Evolutionary conservation across 208 protist genomes (phyloP), one percentile per base, ranked within the genome.

Genomic region (Leishmania aethiopica): DNA sequence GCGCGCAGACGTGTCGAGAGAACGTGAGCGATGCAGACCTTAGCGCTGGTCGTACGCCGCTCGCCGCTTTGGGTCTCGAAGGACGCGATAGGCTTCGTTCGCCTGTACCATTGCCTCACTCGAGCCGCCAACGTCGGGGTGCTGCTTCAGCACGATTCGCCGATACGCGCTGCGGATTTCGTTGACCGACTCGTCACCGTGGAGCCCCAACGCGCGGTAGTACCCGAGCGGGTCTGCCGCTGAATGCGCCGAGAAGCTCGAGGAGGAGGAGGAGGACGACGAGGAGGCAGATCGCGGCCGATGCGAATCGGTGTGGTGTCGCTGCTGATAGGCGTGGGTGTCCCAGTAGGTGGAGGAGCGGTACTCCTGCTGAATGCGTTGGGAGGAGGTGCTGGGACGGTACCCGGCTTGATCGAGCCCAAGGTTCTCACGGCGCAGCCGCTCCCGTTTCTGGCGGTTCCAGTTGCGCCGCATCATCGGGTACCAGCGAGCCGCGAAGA

Each of bases 1-100:
- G 15, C 51, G 51, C 51, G 62, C 62, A 69, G 32, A 13, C 62
- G 42, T 69, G 28, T 13, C 25, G 32, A 11, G 32, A 69, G 32
- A 40, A 11, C 17, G 72, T 1, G 60, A 19, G 37, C 22, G 70
- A 51, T 28, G n/a, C 40, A 53, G 32, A 45, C 53, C 37, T 53
- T 55, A 75, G n/a, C 72, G 25, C 49, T 71, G 82, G 72, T 99
- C 99, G 85, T 99, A 99, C 32, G 98, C 85, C 45, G 87, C 86
- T 55, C 98, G 92, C 77, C 99, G 99, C 84, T 99, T 81, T 28
- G 91, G 82, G 74, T 99, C 98, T n/a, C 90, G 93, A 40, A 99
- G 91, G 7, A 99, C 97, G 60, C 99, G 98, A 86, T 99, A 99
- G 17, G 99, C 99, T 77, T 96, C 92, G 76, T 97, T 97, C 66